Base-by-base conservation (phyloP, 1,284 basidiomycete species). In the Ceratobasidium theobromae region DNA sequence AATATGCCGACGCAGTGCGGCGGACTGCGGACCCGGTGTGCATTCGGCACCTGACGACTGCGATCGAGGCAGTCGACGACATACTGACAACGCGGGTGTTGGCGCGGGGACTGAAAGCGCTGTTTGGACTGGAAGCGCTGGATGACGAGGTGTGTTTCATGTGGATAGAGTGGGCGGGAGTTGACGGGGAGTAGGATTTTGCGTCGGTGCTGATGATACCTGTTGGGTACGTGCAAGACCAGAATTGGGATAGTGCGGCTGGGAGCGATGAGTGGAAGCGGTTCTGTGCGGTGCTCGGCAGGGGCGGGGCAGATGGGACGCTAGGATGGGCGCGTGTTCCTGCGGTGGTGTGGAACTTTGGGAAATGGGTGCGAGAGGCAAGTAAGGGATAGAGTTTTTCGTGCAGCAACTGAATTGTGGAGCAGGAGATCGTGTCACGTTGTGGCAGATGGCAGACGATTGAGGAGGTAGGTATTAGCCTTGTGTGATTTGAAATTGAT, bases 1-100 rank as follows among this genome's bases (percentile, higher is more conserved):
- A 91, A 76, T 97, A 96, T 77, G 89, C 87, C 81, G 93, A 95
- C 60, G 82, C 94, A 48, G 93, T 97, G 72, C 85, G 91, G 43
- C 79, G 80, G 23, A 88, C 88, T 28, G 91, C 88, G 0, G 85
- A 90, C 70, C 79, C 83, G 0, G 81, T 79, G 33, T 97, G 95
- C 74, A 85, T 89, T 9, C 74, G 76, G 8, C 84, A 88, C 67
- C 78, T 98, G 28, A 84, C 88, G 71, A 80, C 82, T 4, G 79
- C 88, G 0, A 81, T 94, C 64, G 72, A 78, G 40, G 79, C 80
- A 11, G 82, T 95, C 65, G 91, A 93, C 70, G 67, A 65, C 66
- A 76, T 92, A 9, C 81, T 91, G 43, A 74, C 79, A 14, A 71
- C 78, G 21, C 78, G 79, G 0, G 73, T 76, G 9, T 69, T 86